These are phyloP conservation scores for Clarireedia monteithiana DNA, from an alignment of 2,329 filamentous ascomycete species.

Conservation along the genomic window DNA sequence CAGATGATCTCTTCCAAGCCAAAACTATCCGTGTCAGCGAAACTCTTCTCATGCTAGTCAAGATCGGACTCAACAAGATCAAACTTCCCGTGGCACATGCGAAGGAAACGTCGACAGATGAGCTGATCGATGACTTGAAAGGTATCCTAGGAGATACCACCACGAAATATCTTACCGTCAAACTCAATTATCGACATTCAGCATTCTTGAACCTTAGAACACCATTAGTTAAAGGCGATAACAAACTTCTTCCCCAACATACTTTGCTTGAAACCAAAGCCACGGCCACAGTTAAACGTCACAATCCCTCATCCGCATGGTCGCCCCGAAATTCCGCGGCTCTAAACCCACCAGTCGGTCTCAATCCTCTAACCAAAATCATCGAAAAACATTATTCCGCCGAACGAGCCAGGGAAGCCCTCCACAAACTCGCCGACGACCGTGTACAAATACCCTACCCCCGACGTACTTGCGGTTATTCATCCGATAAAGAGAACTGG, in stretches of 20 bases:
- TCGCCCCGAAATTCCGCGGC: conserved; percentile 35
- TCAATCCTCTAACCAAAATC: conserved; percentile 20
- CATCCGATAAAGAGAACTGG: conserved; percentile 3
- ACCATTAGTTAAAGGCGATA: conserved; percentile 23
- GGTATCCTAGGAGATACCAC: conserved; percentile 42
- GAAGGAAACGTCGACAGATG: conserved; percentile 39
- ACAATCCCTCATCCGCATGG: conserved; percentile 43
- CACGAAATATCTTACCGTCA: conserved; percentile 44
- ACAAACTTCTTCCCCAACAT: conserved; percentile 31
- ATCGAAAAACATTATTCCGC: conserved; percentile 21
- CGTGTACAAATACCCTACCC: conserved; percentile 11
- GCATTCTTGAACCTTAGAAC: conserved; percentile 33
- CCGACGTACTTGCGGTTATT: conserved; percentile 2
- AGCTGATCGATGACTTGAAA: conserved; percentile 52
- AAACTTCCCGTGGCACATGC: conserved; percentile 18
- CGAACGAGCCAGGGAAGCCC: conserved; percentile 17
- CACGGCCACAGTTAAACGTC: conserved; percentile 42
- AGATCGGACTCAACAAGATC: conserved; percentile 20
- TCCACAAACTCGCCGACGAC: conserved; percentile 17
- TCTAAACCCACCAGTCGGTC: conserved; percentile 24
- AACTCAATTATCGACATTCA: conserved; percentile 48
- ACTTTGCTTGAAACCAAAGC: conserved; percentile 47
- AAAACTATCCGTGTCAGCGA: conserved; percentile 19
- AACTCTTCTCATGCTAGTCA: conserved; percentile 26
- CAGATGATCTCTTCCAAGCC: conserved; percentile 23